Evolutionary conservation across 1,284 basidiomycete genomes (phyloP).

Genomic region (Xanthoconium separans): DNA sequence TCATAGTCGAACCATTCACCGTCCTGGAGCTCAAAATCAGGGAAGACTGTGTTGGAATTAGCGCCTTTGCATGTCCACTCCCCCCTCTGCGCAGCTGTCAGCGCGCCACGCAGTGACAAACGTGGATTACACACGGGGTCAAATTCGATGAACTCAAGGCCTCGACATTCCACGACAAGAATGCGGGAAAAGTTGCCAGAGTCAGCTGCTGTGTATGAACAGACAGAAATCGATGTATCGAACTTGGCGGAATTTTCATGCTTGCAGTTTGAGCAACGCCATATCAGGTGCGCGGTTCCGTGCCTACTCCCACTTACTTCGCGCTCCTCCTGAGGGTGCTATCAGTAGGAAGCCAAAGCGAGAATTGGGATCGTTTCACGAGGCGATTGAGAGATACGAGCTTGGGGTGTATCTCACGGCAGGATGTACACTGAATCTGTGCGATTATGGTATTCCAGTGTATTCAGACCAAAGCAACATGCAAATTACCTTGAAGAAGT

Average conservation of each 20-base stretch:
- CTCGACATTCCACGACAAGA: slow-evolving; percentile 71
- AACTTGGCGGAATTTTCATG: slow-evolving; percentile 80
- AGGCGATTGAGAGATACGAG: slow-evolving; percentile 64
- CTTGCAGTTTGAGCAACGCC: slow-evolving; percentile 74
- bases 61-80: slow-evolving; percentile 68
- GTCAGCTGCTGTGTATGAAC: slow-evolving; percentile 54
- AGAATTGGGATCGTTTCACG: slow-evolving; percentile 38
- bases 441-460: slow-evolving; percentile 1
- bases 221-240: slow-evolving; percentile 48
- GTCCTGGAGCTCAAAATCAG: slow-evolving; percentile 61
- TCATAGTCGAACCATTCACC: slow-evolving; percentile 82
- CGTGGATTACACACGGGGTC: slow-evolving; percentile 51
- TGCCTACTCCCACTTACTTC: slow-evolving; percentile 63
- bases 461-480: neutral
- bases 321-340: slow-evolving; percentile 52
- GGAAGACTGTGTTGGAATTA: slow-evolving; percentile 52
- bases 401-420: slow-evolving; percentile 72
- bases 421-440: slow-evolving; percentile 79
- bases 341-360: slow-evolving; percentile 3
- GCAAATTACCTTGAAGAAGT: slow-evolving; percentile 64
- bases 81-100: slow-evolving; percentile 40
- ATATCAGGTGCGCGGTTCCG: slow-evolving; percentile 72
- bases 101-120: neutral
- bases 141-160: slow-evolving; percentile 73
- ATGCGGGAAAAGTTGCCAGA: slow-evolving; percentile 62